Evolutionary conservation across 495 filamentous ascomycete species (phyloP).

Genomic region (Aspergillus diversus): DNA sequence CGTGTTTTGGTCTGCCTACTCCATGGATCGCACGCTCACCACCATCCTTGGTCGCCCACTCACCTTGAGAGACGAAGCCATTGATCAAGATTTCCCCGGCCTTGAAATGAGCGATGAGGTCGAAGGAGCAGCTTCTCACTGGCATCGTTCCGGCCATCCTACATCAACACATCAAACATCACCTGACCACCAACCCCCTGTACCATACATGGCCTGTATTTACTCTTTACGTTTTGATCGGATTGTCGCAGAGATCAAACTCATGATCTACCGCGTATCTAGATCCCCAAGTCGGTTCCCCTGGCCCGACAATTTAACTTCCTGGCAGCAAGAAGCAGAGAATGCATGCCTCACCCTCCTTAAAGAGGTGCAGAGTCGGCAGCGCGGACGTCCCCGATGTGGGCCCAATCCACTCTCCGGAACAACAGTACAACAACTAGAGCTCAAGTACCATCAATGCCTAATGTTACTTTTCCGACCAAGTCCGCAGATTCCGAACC

Average conservation of each 20-base stretch:
- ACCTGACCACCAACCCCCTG: background rate
- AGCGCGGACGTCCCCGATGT: background rate
- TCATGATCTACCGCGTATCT: background rate
- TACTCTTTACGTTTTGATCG: background rate
- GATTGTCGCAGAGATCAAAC: background rate
- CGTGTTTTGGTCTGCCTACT: background rate
- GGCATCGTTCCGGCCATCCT: background rate
- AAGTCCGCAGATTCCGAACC: background rate
- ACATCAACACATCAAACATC: background rate
- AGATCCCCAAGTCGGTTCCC: background rate
- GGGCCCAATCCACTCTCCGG: background rate
- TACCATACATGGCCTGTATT: background rate
- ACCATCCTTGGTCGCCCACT: background rate
- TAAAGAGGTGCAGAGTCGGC: background rate
- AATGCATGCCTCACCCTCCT: background rate
- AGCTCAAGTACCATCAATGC: background rate
- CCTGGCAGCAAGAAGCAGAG: background rate
- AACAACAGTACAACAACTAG: background rate
- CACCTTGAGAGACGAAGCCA: background rate
- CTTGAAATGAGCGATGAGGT: background rate
- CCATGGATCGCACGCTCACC: background rate
- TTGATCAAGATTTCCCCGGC: background rate
- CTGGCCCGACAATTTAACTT: background rate
- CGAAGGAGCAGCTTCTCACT: background rate
- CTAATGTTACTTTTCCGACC: background rate